phyloP scores from a whole-genome alignment of 1,139 yeast genomes.

The Wickerhamomyces sp. region DNA sequence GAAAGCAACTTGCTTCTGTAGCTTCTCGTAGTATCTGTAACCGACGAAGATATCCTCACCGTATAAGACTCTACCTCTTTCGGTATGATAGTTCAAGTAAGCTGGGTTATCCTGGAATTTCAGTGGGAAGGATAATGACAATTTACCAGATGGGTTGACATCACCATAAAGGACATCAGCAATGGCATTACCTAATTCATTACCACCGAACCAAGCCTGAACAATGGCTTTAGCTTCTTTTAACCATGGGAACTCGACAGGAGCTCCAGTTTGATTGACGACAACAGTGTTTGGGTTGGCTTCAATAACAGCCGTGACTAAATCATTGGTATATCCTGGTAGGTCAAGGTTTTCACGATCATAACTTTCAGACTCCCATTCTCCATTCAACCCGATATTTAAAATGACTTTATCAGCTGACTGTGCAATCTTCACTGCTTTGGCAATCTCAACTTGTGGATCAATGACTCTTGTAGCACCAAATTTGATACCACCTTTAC shows the following conservation, averaged over 20 bases:
- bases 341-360: constrained; percentile 25
- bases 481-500: constrained; percentile 35
- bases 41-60: constrained; percentile 48
- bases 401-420: constrained; percentile 41
- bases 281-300: constrained; percentile 47
- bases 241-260: constrained; percentile 54
- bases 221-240: constrained; percentile 39
- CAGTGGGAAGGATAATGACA: constrained; percentile 52
- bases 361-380: constrained; percentile 42
- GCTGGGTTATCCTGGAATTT: constrained; percentile 42
- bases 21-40: constrained; percentile 48
- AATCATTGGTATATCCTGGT: constrained; percentile 43
- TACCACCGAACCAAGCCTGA: constrained; percentile 44
- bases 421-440: constrained; percentile 37
- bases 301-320: constrained; percentile 38
- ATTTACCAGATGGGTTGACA: constrained; percentile 55
- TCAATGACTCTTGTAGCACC: constrained; percentile 26
- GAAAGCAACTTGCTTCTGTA: constrained; percentile 38
- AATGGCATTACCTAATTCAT: constrained; percentile 42
- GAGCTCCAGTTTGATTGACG: constrained; percentile 56
- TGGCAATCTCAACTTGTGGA: constrained; percentile 28
- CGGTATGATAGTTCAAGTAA: constrained; percentile 35
- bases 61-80: constrained; percentile 46
- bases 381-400: constrained; percentile 38
- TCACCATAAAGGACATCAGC: constrained; percentile 58